phyloP scores from a whole-genome alignment of 2,329 filamentous ascomycete species.

The Hypoxylon sp. region DNA sequence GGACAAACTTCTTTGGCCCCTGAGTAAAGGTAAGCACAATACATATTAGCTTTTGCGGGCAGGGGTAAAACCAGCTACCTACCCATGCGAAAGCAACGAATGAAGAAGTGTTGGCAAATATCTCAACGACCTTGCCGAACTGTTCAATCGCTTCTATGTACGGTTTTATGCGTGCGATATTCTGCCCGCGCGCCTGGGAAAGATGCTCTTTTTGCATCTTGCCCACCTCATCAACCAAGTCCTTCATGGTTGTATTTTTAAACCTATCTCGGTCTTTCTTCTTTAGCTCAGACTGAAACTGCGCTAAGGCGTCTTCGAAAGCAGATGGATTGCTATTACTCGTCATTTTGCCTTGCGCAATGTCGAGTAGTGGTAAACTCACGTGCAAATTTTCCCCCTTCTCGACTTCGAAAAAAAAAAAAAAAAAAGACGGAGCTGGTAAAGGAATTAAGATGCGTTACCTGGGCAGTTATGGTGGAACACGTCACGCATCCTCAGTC shows the following conservation, averaged over 20 bases:
- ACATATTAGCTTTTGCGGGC: too few species aligned
- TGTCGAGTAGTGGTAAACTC: too few species aligned
- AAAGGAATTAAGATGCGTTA: neutral
- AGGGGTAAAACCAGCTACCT: slow-evolving; percentile 10
- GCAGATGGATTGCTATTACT: neutral
- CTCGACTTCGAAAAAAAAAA: neutral
- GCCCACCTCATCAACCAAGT: slow-evolving; percentile 10
- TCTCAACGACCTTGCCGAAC: slow-evolving; percentile 42
- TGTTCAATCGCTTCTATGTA: slow-evolving; percentile 47
- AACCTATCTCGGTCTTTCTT: slow-evolving; percentile 10
- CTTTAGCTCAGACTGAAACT: slow-evolving; percentile 5
- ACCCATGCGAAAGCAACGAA: slow-evolving; percentile 48
- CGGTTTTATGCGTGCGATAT: slow-evolving; percentile 39
- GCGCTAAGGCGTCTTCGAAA: slow-evolving; percentile 3
- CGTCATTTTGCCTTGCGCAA: neutral
- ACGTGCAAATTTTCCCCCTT: too few species aligned
- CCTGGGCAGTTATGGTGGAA: too few species aligned
- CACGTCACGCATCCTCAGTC: too few species aligned
- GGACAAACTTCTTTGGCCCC: slow-evolving; percentile 40
- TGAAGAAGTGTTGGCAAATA: slow-evolving; percentile 38
- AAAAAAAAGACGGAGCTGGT: neutral
- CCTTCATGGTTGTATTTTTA: slow-evolving; percentile 2
- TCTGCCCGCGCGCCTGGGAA: slow-evolving; percentile 27
- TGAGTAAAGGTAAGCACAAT: slow-evolving; percentile 4
- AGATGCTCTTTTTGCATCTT: slow-evolving; percentile 36